These are phyloP conservation scores for Stevia rebaudiana DNA, from an alignment of 140 eudicot genomes.

Conservation along the genomic window DNA sequence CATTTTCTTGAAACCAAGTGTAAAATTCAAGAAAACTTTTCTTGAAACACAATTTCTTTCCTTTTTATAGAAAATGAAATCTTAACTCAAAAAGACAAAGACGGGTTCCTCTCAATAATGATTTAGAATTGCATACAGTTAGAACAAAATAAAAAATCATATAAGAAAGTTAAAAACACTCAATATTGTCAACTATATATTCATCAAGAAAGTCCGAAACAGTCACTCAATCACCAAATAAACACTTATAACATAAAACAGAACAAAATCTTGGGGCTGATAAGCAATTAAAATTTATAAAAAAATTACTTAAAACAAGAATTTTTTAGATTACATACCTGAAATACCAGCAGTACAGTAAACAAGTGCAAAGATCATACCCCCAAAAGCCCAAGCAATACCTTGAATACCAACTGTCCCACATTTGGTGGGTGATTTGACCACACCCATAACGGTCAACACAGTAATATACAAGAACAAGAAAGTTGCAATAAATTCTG, in stretches of 20 bases:
- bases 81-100: not conserved
- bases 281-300: not conserved
- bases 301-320: not conserved
- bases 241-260: too few relatives aligned
- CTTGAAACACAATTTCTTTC: too few relatives aligned
- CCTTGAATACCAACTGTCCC: conserved; percentile 96
- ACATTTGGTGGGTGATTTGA: conserved; percentile 52
- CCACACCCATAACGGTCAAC: conserved; percentile 85
- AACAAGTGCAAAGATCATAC: conserved; percentile 94
- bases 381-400: conserved; percentile 99
- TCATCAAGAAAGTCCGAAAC: too few relatives aligned
- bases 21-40: too few relatives aligned
- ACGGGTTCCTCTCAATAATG: conserved; percentile 7
- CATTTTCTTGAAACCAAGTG: too few relatives aligned
- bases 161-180: not conserved
- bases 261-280: too few relatives aligned
- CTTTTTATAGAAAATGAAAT: not conserved
- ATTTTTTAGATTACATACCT: conserved; percentile 37
- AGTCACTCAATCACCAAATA: too few relatives aligned
- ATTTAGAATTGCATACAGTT: not conserved
- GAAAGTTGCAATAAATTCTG: conserved; percentile 90
- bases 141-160: not conserved
- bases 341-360: conserved; percentile 98
- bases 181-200: too few relatives aligned
- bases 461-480: conserved; percentile 79